Base-by-base conservation (phyloP, 108 stramenopile genomes). In the Nitzschia inconspicua region DNA sequence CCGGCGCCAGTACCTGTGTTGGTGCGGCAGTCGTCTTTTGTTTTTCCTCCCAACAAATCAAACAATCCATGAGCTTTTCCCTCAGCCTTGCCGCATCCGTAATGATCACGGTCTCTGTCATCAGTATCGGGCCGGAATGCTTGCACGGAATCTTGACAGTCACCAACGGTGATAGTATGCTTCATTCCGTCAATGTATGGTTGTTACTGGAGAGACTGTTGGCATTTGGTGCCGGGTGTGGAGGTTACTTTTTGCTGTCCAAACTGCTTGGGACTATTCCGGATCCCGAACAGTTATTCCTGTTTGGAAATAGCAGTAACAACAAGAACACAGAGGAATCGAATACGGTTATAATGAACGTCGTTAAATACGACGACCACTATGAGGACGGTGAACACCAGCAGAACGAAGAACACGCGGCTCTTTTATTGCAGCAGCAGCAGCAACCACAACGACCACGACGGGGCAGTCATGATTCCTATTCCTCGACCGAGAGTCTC, bases 21-120 rank as follows among this genome's bases (percentile, higher is more conserved):
- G 89, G 89, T 8, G 89, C 89, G 0, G 73, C 79, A 2, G 65
- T 84, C 22, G 85, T 85, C 0, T 91, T 91, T 64, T 80, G 70
- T 37, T 69, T 75, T 44, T 35, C 50, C 9, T 31, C 60, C 0
- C 29, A 43, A 0, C 27, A 37, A 24, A 65, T 63, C 16, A 48
- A 63, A 31, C 65, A 60, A 22, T 68, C 63, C 3, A 72, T 89
- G 78, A 35, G 75, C 20, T 89, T 89, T 73, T 72, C 78, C 0
- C 49, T 84, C 8, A 66, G 71, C 25, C 43, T 84, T 61, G 83
- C 83, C 8, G 83, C 75, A 0, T 58, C 66, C 42, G 83, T 84
- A 47, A 84, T 84, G 83, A 57, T 84, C 32, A 84, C 83, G 0
- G 73, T 84, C 32, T 59, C 55, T 46, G 64, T 79, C 22, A 62